Base-by-base conservation (phyloP, 2,329 filamentous ascomycete species). In the Alternaria sp. region DNA sequence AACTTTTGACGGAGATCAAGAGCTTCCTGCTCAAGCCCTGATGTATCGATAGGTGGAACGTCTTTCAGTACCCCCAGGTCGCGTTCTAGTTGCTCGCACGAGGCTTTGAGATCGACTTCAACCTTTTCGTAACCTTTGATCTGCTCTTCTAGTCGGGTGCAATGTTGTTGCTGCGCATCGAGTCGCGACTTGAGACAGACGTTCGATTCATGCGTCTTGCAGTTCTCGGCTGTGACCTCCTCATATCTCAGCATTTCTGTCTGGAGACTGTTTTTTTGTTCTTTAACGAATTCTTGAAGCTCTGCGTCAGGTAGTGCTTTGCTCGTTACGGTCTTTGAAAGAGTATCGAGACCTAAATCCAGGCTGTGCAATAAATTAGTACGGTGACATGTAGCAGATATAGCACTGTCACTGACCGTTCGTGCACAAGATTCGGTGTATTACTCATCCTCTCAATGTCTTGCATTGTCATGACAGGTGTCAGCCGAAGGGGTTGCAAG, bases 401-500 rank as follows among this genome's bases (percentile, higher is more conserved):
- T 24, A n/a, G 24, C 16, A 49, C 5, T 32, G 22, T 34, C 18
- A n/a, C 67, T 60, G 48, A 73, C 74, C 61, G 63, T 34, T 74
- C 55, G 24, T 68, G 51, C 6, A 75, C 28, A 24, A 54, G 68
- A 12, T 59, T 63, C 18, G 77, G 47, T 63, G 72, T 73, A 8
- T 34, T 34, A 46, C 76, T 69, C 3, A 63, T 65, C 39, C 70
- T 71, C 11, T 62, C 47, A 3, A 71, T 46, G 39, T 75, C 69
- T 1, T 71, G 62, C 2, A 41, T 9, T 1, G 70, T 73, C 28
- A 75, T 49, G 9, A 66, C 43, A 2, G 69, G 65, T 1, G 57
- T 64, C 7, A 38, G 36, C 28, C 67, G 55, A 18, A 75, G 51
- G 12, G 52, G 57, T n/a, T 64, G 57, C 30, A 78, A 48, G 6